A percentile compares a stretch with the other conserved stretches of the same genome.
Conservation (phyloP, 305 asterid species). For the Plantago rigida region DNA sequence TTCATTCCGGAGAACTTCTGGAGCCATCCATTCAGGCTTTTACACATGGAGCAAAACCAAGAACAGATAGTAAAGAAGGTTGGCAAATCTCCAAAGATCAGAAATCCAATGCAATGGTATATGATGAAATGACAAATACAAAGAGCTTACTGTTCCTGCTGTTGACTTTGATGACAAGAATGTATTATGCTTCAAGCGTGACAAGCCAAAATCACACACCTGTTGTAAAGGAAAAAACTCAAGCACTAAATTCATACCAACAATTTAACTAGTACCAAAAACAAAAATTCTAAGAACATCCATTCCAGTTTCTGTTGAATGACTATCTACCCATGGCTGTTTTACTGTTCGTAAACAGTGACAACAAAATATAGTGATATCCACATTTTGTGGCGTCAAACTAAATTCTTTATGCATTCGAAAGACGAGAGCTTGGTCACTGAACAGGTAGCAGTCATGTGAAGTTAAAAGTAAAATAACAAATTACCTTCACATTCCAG, state of each 20-base stretch:
- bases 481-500: conserved; percentile 88
- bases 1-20: conserved; percentile 97
- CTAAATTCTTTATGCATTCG: conserved; percentile 5
- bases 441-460: not conserved
- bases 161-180: conserved; percentile 97
- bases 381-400: conserved; percentile 19
- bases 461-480: not conserved
- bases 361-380: conserved; percentile 1
- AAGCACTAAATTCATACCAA: conserved; percentile 16
- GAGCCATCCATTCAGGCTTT: conserved; percentile 99
- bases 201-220: conserved; percentile 97
- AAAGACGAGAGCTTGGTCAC: conserved; percentile 3
- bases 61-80: conserved; percentile 2
- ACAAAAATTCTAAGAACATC: not conserved
- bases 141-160: conserved; percentile 88
- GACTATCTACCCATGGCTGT: not conserved
- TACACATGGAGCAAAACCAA: conserved; percentile 17
- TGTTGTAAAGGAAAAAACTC: conserved; percentile 35
- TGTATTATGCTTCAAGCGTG: conserved; percentile 99
- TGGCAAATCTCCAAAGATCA: conserved; percentile 14
- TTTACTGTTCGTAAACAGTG: not conserved
- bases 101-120: conserved; percentile 13
- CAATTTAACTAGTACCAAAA: not conserved
- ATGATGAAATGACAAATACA: conserved; percentile 17
- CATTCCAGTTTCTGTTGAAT: not conserved